Conservation (phyloP, 768 basidiomycete genomes). For the Pleurotus ostreatus region DNA sequence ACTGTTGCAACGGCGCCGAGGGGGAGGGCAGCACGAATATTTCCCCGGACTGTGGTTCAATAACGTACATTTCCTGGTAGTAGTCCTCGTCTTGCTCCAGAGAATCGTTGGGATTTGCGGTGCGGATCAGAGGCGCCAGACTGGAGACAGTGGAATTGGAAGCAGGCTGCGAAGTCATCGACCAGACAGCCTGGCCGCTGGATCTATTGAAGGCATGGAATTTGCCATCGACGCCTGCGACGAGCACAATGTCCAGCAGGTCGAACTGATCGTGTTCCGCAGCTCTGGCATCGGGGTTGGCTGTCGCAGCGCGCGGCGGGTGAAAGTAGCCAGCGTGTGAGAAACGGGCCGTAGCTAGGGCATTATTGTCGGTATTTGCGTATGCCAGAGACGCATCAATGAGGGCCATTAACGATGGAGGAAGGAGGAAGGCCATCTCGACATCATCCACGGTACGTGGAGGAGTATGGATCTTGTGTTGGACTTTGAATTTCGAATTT, state of each 20-base stretch:
- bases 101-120: constrained; percentile 46
- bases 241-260: constrained; percentile 78
- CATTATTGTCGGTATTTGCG: constrained; percentile 4
- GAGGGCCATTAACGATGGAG: constrained; percentile 5
- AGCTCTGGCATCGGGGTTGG: constrained; percentile 4
- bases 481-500: too few species aligned
- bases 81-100: constrained; percentile 52
- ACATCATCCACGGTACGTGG: neutral
- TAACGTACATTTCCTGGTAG: constrained; percentile 82
- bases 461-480: too few species aligned
- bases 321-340: neutral
- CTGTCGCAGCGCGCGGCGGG: constrained; percentile 1
- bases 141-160: constrained; percentile 18
- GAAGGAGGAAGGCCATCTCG: constrained; percentile 5
- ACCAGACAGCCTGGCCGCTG: constrained; percentile 83
- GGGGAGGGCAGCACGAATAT: constrained; percentile 82
- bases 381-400: constrained; percentile 3
- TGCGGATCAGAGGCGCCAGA: constrained; percentile 72
- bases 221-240: constrained; percentile 92
- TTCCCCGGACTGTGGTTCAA: constrained; percentile 92
- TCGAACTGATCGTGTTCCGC: constrained; percentile 41
- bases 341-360: constrained; percentile 1
- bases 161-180: constrained; percentile 69
- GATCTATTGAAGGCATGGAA: constrained; percentile 91
- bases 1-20: constrained; percentile 70